phyloP scores from a whole-genome alignment of 352 stramenopile species.

The Globisporangium paroecandrum region DNA sequence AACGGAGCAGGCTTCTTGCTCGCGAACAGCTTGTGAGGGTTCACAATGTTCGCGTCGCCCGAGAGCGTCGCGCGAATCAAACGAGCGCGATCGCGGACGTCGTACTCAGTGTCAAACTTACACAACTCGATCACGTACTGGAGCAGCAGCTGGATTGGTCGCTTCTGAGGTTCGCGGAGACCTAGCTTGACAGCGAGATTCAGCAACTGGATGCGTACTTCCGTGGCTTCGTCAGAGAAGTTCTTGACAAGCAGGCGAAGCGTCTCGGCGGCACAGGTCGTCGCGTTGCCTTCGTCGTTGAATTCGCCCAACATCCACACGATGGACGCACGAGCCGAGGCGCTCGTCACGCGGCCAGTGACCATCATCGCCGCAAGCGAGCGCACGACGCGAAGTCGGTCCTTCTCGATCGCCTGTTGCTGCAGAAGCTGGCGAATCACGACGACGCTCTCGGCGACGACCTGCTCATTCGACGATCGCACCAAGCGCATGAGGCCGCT shows the following conservation, averaged over 20 bases:
- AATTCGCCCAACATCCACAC: slow-evolving; percentile 94
- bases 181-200: slow-evolving; percentile 92
- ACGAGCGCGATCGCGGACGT: slow-evolving; percentile 89
- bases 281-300: slow-evolving; percentile 54
- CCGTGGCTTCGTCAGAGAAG: slow-evolving; percentile 86
- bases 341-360: slow-evolving; percentile 59
- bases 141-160: slow-evolving; percentile 75
- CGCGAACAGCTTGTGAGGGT: slow-evolving; percentile 73
- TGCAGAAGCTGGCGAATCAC: slow-evolving; percentile 95
- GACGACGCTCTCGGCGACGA: slow-evolving; percentile 94
- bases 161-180: slow-evolving; percentile 63
- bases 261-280: slow-evolving; percentile 75
- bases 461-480: slow-evolving; percentile 80
- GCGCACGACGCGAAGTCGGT: slow-evolving; percentile 69
- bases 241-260: slow-evolving; percentile 84
- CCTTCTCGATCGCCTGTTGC: slow-evolving; percentile 79
- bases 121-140: slow-evolving; percentile 92
- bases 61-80: slow-evolving; percentile 76
- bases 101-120: slow-evolving; percentile 91
- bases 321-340: slow-evolving; percentile 83
- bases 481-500: slow-evolving; percentile 85
- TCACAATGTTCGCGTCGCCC: slow-evolving; percentile 51
- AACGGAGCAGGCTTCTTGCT: slow-evolving; percentile 77
- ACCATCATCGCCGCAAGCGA: slow-evolving; percentile 80
- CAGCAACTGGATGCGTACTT: slow-evolving; percentile 88